Percentiles rank a stretch among this genome's conserved stretches.
phyloP scores from a whole-genome alignment of 2,329 filamentous ascomycete genomes.

The Hymenoscyphus fraxineus region DNA sequence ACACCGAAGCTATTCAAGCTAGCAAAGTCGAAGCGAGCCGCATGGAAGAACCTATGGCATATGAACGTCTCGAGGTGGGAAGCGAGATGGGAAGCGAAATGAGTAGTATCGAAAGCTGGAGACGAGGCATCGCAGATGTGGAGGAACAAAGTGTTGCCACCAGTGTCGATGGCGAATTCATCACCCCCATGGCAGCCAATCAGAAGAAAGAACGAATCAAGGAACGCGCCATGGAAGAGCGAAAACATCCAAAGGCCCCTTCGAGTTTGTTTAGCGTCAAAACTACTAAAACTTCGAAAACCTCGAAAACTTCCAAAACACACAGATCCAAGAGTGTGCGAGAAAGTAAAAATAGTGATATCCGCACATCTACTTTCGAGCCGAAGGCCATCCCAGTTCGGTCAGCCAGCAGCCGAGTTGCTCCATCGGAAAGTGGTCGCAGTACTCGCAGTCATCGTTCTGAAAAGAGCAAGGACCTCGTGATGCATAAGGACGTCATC shows the following conservation, averaged over 20 bases:
- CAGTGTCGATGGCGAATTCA: constrained; percentile 31
- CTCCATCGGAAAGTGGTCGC: constrained; percentile 8
- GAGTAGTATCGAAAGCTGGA: constrained; percentile 34
- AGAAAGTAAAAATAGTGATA: background rate
- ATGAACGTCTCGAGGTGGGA: constrained; percentile 25
- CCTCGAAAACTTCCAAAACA: background rate
- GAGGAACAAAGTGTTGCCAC: constrained; percentile 30
- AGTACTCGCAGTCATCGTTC: background rate
- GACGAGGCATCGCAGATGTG: constrained; percentile 33
- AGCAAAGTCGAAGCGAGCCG: constrained; percentile 19
- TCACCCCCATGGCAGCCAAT: constrained; percentile 28
- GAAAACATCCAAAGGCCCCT: constrained; percentile 4
- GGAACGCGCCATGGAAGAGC: constrained; percentile 13
- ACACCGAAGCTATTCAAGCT: constrained; percentile 27
- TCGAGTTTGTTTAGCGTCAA: constrained; percentile 9
- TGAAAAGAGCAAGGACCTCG: constrained; percentile 10
- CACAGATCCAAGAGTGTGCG: background rate
- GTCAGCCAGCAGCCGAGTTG: background rate
- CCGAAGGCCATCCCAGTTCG: constrained; percentile 6
- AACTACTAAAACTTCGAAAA: constrained; percentile 3
- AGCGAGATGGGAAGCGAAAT: constrained; percentile 20
- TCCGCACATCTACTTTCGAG: background rate
- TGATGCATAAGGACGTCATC: constrained; percentile 2
- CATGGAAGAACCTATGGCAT: constrained; percentile 32
- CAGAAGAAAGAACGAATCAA: constrained; percentile 15